Conservation (phyloP, 176 grass and related monocot species). For the Oryza glaberrima region DNA sequence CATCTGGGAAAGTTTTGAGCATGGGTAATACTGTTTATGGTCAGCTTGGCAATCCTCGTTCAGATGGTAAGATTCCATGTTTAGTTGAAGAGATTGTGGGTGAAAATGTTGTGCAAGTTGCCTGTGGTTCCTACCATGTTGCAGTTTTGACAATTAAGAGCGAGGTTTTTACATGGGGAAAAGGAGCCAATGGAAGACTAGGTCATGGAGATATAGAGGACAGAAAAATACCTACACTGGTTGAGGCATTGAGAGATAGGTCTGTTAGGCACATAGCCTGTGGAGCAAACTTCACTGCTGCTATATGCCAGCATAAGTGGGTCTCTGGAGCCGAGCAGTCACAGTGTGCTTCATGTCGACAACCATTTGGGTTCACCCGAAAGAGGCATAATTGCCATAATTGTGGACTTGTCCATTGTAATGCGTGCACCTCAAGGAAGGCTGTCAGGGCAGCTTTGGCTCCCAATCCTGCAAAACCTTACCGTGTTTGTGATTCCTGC, state of each 20-base stretch:
- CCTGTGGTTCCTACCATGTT: constrained; percentile 97
- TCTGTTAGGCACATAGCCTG: constrained; percentile 80
- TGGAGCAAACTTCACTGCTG: constrained; percentile 90
- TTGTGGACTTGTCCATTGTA: constrained; percentile 90
- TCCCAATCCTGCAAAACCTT: constrained; percentile 88
- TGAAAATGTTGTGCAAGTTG: constrained; percentile 77
- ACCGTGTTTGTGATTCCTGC: constrained; percentile 96
- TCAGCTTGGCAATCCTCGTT: constrained; percentile 90
- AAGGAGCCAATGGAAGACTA: constrained; percentile 91
- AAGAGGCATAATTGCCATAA: constrained; percentile 97
- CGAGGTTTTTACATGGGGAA: constrained; percentile 99
- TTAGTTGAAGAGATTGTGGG: constrained; percentile 75
- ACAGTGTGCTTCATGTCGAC: constrained; percentile 78
- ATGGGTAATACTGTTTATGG: constrained; percentile 96
- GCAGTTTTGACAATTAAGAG: constrained; percentile 79
- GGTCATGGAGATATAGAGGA: constrained; percentile 95
- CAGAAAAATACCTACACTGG: constrained; percentile 79
- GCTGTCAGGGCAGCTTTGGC: constrained; percentile 71
- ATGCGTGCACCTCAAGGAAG: constrained; percentile 78
- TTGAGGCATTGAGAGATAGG: constrained; percentile 89
- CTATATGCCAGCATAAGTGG: constrained; percentile 90
- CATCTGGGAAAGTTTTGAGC: constrained; percentile 83
- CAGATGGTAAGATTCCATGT: constrained; percentile 87
- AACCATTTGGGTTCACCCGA: constrained; percentile 92
- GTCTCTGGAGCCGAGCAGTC: constrained; percentile 77